These are phyloP conservation scores for Trichoderma asperellum DNA, from an alignment of 2,329 filamentous ascomycete species.

Conservation along the genomic window DNA sequence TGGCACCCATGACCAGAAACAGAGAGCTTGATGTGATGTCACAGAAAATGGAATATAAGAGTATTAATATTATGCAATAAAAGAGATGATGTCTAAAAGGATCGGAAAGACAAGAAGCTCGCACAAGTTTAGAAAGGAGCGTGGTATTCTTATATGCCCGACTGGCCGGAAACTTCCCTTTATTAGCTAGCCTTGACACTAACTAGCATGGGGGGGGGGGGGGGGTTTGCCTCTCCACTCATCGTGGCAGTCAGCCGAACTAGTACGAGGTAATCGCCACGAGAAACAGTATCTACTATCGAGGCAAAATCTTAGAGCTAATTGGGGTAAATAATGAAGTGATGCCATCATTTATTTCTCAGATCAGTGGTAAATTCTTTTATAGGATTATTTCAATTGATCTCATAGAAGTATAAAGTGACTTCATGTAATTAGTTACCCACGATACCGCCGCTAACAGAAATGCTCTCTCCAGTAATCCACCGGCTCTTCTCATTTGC, in stretches of 20 bases:
- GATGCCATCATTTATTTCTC: neutral
- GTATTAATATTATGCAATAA: neutral
- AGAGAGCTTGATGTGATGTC: neutral
- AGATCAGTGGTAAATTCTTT: neutral
- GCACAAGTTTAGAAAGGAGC: neutral
- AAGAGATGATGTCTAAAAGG: neutral
- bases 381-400: neutral
- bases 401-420: neutral
- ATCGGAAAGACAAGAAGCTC: neutral
- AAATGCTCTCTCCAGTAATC: conserved; percentile 33
- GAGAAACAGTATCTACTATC: neutral
- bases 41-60: neutral
- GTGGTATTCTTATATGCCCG: conserved; percentile 1
- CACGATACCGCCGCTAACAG: conserved; percentile 32
- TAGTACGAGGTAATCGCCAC: neutral
- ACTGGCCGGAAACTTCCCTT: neutral
- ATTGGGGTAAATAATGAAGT: neutral
- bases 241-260: neutral
- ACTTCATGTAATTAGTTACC: neutral
- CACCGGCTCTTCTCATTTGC: conserved; percentile 32
- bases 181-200: conserved; percentile 17
- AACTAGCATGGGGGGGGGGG: neutral
- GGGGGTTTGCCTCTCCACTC: conserved; percentile 8
- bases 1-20: neutral
- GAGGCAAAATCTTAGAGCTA: neutral